Base-by-base conservation (phyloP, 2,329 filamentous ascomycete species). In the Thermochaetoides dissita region DNA sequence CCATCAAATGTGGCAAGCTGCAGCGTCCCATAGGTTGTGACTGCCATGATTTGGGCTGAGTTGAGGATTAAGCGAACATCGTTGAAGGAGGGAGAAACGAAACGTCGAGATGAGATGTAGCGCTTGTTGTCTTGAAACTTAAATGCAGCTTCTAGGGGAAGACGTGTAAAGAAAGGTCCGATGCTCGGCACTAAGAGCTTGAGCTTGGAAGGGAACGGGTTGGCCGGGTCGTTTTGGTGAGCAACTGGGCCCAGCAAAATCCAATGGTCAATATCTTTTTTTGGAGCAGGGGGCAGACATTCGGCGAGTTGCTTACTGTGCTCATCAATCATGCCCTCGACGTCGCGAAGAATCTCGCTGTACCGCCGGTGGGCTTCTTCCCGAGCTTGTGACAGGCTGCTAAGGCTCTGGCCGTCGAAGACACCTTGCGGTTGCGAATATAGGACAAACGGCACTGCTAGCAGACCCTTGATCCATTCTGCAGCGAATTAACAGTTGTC, bases 1-100 rank as follows among this genome's bases (percentile, higher is more conserved):
- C 91, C 91, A 61, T 98, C 91, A 58, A 98, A 98, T 0, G 91
- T 98, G 41, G 94, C 81, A 4, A 98, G 72, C 52, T 91, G 79
- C 7, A 95, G 71, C 5, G 76, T 72, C 17, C 82, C 80, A 36
- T 69, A 66, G 24, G 76, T 76, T 10, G 86, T 81, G n/a, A 96
- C 75, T 34, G 85, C 86, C 79, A 95, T 87, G 46, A 89, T 71
- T 63, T 98, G 91, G 11, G 91, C 88, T 34, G 91, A 91, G 64
- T 98, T 98, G 52, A 98, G 75, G 40, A 94, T 82, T 24, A 95
- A 71, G 2, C 91, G 79, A 45, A 98, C 79, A 58, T 98, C 91
- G 63, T 98, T 98, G 72, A 98, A 98, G 1, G 85, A 94, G 0
- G 91, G 91, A 1, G 89, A 84, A 2, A 98, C 91, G 58, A 95